Evolutionary conservation across 164 flowering plant genomes (phyloP).

Genomic region (Kalanchoe fedtschenkoi): DNA sequence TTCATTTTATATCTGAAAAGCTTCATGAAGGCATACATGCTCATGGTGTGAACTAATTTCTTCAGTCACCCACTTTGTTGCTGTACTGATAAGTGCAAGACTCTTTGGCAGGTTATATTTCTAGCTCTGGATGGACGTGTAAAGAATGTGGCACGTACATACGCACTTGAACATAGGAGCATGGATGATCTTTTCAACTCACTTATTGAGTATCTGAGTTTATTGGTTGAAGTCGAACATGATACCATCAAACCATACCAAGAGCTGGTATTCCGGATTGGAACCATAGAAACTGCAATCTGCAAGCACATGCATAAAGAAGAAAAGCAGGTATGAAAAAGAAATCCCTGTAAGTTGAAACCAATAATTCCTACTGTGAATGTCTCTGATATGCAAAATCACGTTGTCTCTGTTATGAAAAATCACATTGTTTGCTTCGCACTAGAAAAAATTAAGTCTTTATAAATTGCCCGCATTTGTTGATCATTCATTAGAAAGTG

Average conservation of each 20-base stretch:
- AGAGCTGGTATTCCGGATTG: slow-evolving; percentile 37
- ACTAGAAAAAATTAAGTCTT: background rate
- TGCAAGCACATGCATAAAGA: slow-evolving; percentile 78
- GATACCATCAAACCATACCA: slow-evolving; percentile 22
- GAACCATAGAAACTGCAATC: slow-evolving; percentile 41
- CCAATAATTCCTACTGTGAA: background rate
- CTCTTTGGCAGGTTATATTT: slow-evolving; percentile 56
- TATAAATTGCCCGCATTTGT: background rate
- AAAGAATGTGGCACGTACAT: slow-evolving; percentile 45
- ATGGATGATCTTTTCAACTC: slow-evolving; percentile 45
- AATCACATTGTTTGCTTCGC: background rate
- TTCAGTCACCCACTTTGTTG: background rate
- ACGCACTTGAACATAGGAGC: slow-evolving; percentile 60
- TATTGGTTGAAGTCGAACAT: slow-evolving; percentile 21
- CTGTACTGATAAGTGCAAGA: background rate
- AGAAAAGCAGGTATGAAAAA: slow-evolving; percentile 66
- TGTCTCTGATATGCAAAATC: background rate
- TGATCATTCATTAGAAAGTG: background rate
- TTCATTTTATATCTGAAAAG: background rate
- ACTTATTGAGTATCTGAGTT: slow-evolving; percentile 30
- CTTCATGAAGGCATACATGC: no score
- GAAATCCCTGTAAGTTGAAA: background rate
- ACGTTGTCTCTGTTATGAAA: background rate
- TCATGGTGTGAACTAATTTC: background rate
- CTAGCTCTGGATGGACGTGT: slow-evolving; percentile 42